Percentiles rank a stretch among this genome's conserved stretches.
Conservation (phyloP, 1,284 basidiomycete species). For the Testicularia cyperi region DNA sequence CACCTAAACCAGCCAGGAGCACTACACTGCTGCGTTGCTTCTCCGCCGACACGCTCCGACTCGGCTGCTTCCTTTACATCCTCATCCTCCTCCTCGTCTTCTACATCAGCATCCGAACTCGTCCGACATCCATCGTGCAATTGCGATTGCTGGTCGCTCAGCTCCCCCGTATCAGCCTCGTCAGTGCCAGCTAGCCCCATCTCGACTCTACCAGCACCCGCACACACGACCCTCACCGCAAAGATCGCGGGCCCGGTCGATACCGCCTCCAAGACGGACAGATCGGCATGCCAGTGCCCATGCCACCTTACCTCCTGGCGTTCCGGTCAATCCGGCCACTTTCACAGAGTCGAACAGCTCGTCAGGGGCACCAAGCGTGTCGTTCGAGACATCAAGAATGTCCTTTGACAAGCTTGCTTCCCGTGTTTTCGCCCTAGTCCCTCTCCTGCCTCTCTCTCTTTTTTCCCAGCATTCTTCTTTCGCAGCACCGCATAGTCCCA, state of each 20-base stretch:
- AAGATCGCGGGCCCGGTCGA: too few relatives aligned
- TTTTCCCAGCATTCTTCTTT: too few relatives aligned
- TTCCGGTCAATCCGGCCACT: conserved; percentile 21
- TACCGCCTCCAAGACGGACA: too few relatives aligned
- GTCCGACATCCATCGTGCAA: too few relatives aligned
- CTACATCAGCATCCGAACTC: background rate
- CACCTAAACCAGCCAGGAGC: background rate
- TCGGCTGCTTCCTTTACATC: background rate
- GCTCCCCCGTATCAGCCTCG: too few relatives aligned
- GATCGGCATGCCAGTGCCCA: conserved; percentile 3
- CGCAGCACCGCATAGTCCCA: too few relatives aligned
- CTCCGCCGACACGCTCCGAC: background rate
- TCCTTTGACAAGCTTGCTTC: too few relatives aligned
- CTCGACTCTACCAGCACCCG: too few relatives aligned
- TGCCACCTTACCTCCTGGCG: conserved; percentile 6
- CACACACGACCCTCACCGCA: too few relatives aligned
- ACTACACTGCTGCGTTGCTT: background rate
- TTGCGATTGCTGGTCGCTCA: conserved; percentile 1
- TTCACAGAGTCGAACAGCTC: conserved; percentile 30
- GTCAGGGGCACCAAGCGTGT: conserved; percentile 30
- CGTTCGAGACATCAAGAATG: conserved; percentile 30
- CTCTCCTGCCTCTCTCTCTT: too few relatives aligned
- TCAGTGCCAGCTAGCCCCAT: too few relatives aligned
- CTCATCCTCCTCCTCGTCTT: background rate
- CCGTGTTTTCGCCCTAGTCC: too few relatives aligned